Evolutionary conservation across 768 basidiomycete genomes (phyloP).

Genomic region (Dendrothele bispora): DNA sequence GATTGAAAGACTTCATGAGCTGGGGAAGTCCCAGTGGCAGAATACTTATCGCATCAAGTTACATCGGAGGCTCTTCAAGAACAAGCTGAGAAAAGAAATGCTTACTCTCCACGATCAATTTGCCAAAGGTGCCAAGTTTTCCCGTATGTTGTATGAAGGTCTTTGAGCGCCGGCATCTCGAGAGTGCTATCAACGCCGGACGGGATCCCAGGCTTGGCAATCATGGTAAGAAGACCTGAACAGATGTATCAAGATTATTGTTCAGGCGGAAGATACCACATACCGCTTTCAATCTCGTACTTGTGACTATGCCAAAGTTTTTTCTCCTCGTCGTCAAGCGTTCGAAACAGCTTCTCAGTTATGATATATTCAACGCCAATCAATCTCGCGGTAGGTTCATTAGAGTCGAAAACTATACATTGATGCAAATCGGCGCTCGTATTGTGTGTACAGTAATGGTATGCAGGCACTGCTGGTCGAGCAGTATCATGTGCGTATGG

Average conservation of each 20-base stretch:
- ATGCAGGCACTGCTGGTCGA: constrained; percentile 4
- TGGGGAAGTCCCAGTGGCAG: constrained; percentile 3
- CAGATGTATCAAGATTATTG: background rate
- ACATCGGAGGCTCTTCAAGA: no score
- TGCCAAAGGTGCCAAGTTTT: constrained; percentile 8
- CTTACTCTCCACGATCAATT: constrained; percentile 4
- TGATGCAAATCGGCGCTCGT: constrained; percentile 17
- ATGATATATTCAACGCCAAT: constrained; percentile 58
- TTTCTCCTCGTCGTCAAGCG: constrained; percentile 44
- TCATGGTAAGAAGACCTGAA: constrained; percentile 2
- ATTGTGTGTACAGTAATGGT: constrained; percentile 5
- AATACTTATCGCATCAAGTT: background rate
- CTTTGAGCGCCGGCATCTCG: constrained; percentile 4
- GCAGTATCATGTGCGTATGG: constrained; percentile 1
- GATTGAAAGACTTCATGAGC: constrained; percentile 5
- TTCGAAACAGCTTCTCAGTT: constrained; percentile 40
- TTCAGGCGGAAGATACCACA: no score
- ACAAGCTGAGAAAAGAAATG: no score
- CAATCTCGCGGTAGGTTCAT: constrained; percentile 40
- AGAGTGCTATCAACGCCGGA: background rate
- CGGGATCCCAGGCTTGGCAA: constrained; percentile 2
- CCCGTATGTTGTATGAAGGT: constrained; percentile 5
- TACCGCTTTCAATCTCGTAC: constrained; percentile 34
- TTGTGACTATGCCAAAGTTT: constrained; percentile 57
- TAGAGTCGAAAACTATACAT: constrained; percentile 45